Evolutionary conservation across 192 early-diverging fungal species (phyloP).

Genomic region (Gaertneriomyces sp.): DNA sequence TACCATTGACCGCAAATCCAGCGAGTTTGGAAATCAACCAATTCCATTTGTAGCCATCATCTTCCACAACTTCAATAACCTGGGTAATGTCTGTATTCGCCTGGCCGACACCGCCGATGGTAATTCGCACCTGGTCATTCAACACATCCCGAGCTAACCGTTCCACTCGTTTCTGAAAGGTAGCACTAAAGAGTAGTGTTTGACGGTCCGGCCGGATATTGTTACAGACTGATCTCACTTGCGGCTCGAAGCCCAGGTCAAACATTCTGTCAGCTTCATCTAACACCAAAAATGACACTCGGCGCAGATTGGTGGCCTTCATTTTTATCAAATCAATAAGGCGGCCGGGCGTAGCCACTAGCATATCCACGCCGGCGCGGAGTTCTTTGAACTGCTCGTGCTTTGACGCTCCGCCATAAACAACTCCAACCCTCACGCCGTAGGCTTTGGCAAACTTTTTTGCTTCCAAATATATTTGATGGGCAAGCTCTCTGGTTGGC

Average conservation of each 20-base stretch:
- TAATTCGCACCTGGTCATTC: constrained; percentile 68
- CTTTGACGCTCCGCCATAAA: constrained; percentile 80
- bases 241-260: constrained; percentile 64
- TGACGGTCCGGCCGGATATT: constrained; percentile 79
- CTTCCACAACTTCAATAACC: constrained; percentile 53
- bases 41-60: constrained; percentile 69
- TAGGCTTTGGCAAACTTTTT: constrained; percentile 79
- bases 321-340: constrained; percentile 86
- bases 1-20: constrained; percentile 54
- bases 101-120: constrained; percentile 64
- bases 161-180: constrained; percentile 71
- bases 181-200: constrained; percentile 77
- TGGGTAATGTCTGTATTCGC: constrained; percentile 78
- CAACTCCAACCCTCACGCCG: constrained; percentile 59
- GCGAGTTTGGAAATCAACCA: constrained; percentile 65
- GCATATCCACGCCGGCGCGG: constrained; percentile 67
- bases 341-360: constrained; percentile 81
- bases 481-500: constrained; percentile 74
- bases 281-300: constrained; percentile 59
- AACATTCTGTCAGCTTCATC: constrained; percentile 59
- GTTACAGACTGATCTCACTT: constrained; percentile 75
- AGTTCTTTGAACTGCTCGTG: constrained; percentile 80
- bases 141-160: constrained; percentile 67
- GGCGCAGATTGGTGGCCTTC: constrained; percentile 75
- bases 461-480: constrained; percentile 73